Percentiles rank a stretch among this genome's conserved stretches.
Evolutionary conservation across 257 asterid species (phyloP).

Genomic region (Capsicum baccatum): DNA sequence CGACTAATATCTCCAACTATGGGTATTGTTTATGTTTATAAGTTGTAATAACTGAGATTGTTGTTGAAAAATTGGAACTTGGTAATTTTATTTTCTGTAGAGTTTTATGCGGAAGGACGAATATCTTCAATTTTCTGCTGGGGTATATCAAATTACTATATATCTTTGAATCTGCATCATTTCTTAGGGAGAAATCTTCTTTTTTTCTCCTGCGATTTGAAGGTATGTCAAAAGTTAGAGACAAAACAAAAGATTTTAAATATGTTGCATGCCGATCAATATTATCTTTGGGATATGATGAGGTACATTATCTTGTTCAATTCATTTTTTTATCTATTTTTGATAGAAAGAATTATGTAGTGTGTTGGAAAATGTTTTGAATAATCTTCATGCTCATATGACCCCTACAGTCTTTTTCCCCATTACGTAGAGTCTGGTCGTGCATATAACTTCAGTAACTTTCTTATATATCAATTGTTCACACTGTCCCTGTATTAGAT

Average conservation of each 20-base stretch:
- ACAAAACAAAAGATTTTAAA: conserved; percentile 66
- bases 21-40: not conserved
- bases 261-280: conserved; percentile 34
- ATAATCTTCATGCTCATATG: not conserved
- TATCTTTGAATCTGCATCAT: not conserved
- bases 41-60: not conserved
- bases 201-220: not conserved
- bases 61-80: not conserved
- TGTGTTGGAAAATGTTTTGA: too few relatives aligned
- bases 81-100: not conserved
- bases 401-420: not conserved
- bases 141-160: not conserved
- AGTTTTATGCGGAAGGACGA: not conserved
- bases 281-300: too few relatives aligned
- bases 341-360: too few relatives aligned
- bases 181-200: not conserved
- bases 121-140: not conserved
- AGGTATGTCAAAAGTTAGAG: too few relatives aligned
- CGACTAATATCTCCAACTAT: not conserved
- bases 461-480: not conserved
- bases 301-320: too few relatives aligned
- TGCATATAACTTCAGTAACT: not conserved
- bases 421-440: not conserved
- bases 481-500: not conserved
- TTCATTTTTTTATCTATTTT: too few relatives aligned